Conservation (phyloP, 1,139 yeast genomes). For the Maudiozyma humilis region DNA sequence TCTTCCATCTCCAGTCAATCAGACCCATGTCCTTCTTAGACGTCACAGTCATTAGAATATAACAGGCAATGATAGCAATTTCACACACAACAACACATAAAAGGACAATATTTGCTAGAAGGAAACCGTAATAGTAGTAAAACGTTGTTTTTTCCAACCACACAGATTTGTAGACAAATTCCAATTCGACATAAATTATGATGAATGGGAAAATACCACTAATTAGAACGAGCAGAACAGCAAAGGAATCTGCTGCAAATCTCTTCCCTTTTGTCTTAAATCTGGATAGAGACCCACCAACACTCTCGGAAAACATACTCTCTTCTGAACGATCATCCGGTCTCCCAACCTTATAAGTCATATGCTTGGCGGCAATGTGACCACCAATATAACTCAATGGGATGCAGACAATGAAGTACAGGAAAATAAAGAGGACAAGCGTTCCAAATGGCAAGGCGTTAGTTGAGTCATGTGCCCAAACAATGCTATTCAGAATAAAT, state of each 20-base stretch:
- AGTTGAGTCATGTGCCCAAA: conserved; percentile 73
- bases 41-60: conserved; percentile 44
- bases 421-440: conserved; percentile 45
- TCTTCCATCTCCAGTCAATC: conserved; percentile 76
- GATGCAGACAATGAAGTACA: conserved; percentile 57
- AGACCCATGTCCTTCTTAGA: conserved; percentile 8
- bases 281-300: conserved; percentile 2
- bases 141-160: conserved; percentile 78
- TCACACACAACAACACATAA: conserved; percentile 59
- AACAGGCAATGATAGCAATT: conserved; percentile 65
- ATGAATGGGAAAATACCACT: conserved; percentile 51
- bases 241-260: conserved; percentile 6
- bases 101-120: conserved; percentile 53
- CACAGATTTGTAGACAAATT: conserved; percentile 64
- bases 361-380: conserved; percentile 35
- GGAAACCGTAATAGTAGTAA: conserved; percentile 73
- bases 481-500: conserved; percentile 53
- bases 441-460: conserved; percentile 73
- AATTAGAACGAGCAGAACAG: conserved; percentile 5
- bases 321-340: not conserved
- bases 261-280: conserved; percentile 3
- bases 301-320: not conserved
- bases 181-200: conserved; percentile 70
- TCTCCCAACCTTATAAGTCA: not conserved
- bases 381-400: conserved; percentile 77